Evolutionary conservation across 768 basidiomycete genomes (phyloP).

Genomic region (Suillus occidentalis): DNA sequence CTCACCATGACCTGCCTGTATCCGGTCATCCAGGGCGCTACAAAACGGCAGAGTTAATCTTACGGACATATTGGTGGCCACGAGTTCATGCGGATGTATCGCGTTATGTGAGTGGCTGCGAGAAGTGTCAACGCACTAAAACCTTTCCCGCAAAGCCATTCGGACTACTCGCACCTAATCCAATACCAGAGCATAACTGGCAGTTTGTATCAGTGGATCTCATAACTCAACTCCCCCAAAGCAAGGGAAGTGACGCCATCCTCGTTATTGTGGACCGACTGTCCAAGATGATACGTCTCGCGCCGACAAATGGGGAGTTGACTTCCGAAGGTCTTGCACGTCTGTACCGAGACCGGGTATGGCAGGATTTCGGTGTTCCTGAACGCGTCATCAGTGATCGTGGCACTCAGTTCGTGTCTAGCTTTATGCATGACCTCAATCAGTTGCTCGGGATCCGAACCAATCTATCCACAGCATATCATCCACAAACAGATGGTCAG

Average conservation of each 20-base stretch:
- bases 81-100: too few species aligned
- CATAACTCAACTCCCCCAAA: background rate
- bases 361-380: conserved; percentile 29
- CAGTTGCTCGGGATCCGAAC: conserved; percentile 32
- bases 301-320: conserved; percentile 2
- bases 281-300: conserved; percentile 6
- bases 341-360: conserved; percentile 23
- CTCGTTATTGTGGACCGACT: background rate
- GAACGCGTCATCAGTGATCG: conserved; percentile 25
- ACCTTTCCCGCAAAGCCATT: background rate
- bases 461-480: conserved; percentile 40
- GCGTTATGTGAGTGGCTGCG: conserved; percentile 5
- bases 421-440: conserved; percentile 32
- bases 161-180: conserved; percentile 1
- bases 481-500: conserved; percentile 29
- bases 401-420: conserved; percentile 29
- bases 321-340: conserved; percentile 19
- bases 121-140: conserved; percentile 5
- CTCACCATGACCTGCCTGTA: too few species aligned
- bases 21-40: too few species aligned
- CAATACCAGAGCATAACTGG: background rate
- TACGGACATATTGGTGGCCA: too few species aligned
- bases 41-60: too few species aligned
- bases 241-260: background rate
- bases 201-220: conserved; percentile 6